Conservation (phyloP, 163 green algal species). For the Trebouxiophyceae sp. region DNA sequence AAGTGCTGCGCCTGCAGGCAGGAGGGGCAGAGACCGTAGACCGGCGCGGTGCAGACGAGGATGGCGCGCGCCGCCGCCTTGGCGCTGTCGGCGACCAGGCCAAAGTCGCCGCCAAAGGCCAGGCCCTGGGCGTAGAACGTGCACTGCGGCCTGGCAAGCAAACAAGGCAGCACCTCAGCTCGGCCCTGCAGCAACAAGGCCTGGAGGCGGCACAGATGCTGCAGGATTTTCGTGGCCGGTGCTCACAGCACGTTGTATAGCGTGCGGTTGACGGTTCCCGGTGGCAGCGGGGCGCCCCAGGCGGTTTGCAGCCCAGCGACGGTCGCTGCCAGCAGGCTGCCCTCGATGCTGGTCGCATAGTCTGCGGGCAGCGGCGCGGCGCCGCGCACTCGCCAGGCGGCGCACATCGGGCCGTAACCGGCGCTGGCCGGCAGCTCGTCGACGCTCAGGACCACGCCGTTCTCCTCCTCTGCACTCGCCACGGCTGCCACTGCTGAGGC, state of each 20-base stretch:
- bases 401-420: not conserved
- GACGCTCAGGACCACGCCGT: not conserved
- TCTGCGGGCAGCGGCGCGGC: not conserved
- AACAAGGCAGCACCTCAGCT: too few relatives aligned
- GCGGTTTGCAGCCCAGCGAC: not conserved
- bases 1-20: not conserved
- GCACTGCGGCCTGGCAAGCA: not conserved
- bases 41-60: not conserved
- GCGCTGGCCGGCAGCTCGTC: not conserved
- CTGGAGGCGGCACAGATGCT: not conserved
- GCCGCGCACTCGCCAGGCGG: not conserved
- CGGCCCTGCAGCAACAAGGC: not conserved
- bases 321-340: not conserved
- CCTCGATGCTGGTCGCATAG: not conserved
- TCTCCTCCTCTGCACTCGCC: not conserved
- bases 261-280: not conserved
- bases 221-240: too few relatives aligned
- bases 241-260: not conserved
- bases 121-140: not conserved
- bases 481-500: too few relatives aligned
- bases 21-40: not conserved
- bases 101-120: not conserved
- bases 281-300: not conserved
- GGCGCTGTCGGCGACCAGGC: not conserved
- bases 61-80: not conserved